A percentile compares a stretch with the other conserved stretches of the same genome.
phyloP scores from a whole-genome alignment of 2,329 filamentous ascomycete species.

The Plectosphaerella sp. region DNA sequence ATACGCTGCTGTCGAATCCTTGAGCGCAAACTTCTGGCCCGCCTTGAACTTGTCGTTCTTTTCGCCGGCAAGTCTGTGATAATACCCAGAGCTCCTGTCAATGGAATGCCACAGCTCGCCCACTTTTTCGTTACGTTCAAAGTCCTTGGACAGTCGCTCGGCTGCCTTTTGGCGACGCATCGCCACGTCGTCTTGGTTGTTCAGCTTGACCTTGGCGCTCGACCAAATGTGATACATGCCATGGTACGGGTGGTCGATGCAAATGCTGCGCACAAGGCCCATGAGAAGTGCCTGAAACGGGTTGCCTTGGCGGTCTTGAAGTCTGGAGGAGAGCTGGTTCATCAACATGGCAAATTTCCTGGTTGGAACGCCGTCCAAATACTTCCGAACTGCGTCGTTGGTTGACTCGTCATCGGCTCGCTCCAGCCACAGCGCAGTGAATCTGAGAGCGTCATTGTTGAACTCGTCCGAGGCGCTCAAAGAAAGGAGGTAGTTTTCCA shows the following conservation, averaged over 20 bases:
- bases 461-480: constrained; percentile 82
- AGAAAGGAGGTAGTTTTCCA: constrained; percentile 89
- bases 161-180: constrained; percentile 72
- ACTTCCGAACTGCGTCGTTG: constrained; percentile 69
- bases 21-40: constrained; percentile 59
- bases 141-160: constrained; percentile 57
- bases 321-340: constrained; percentile 93
- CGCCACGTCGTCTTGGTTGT: constrained; percentile 69
- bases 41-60: constrained; percentile 63
- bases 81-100: constrained; percentile 66
- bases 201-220: constrained; percentile 63
- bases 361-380: constrained; percentile 73
- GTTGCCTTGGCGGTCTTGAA: constrained; percentile 60
- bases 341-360: constrained; percentile 89
- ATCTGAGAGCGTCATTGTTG: constrained; percentile 84
- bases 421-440: constrained; percentile 92
- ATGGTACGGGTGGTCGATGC: constrained; percentile 89
- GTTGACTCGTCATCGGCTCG: constrained; percentile 71
- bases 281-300: constrained; percentile 75
- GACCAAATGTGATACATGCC: constrained; percentile 97
- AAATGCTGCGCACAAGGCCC: constrained; percentile 75
- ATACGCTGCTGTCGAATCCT: constrained; percentile 58
- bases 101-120: constrained; percentile 64
- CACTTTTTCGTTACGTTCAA: constrained; percentile 49
- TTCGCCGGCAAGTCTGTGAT: constrained; percentile 61